Evolutionary conservation across 371 early-diverging fungal genomes (phyloP), one percentile per base, ranked within the genome.

Genomic region (Mucor mucedo): DNA sequence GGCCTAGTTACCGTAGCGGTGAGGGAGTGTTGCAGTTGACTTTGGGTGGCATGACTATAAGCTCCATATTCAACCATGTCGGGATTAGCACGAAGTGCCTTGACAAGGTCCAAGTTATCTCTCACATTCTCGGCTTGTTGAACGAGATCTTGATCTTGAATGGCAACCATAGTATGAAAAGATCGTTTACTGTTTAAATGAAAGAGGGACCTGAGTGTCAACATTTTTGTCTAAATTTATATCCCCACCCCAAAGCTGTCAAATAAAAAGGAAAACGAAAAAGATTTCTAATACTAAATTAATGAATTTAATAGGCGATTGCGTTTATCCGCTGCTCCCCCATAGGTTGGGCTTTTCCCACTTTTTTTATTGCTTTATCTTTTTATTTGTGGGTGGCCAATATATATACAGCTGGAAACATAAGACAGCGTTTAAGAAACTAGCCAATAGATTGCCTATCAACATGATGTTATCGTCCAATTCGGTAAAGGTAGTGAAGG

Each of bases 401-500:
- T 93, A 97, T 10, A 84, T 75, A 47, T 92, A 66, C 79, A 96
- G 84, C 77, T 98, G 98, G 4, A 84, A 58, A 5, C 90, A 87
- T 33, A 98, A 69, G 32, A 95, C 68, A n/a, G 86, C 89, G 75
- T 95, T 95, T 59, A 95, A 72, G 10, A 84, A 28, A 3, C 89
- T 83, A 14, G 93, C 92, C 55, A 92, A 65, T 11, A 92, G 55
- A 62, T 84, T 87, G 29, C 92, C 89, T 5, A 84, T 66, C 28
- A 98, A 70, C 69, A 95, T 87, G 33, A 91, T 54, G 45, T 77
- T 63, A 70, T 96, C 96, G 53, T 93, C 84, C 8, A 96, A 85
- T 78, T 97, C 97, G 44, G 91, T 87, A 71, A 93, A 61, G 4
- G 97, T 96, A 5, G 98, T 98, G 68, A 91, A 95, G 5, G 96